Evolutionary conservation across 495 filamentous ascomycete genomes (phyloP).

Genomic region (Podospora anserina): DNA sequence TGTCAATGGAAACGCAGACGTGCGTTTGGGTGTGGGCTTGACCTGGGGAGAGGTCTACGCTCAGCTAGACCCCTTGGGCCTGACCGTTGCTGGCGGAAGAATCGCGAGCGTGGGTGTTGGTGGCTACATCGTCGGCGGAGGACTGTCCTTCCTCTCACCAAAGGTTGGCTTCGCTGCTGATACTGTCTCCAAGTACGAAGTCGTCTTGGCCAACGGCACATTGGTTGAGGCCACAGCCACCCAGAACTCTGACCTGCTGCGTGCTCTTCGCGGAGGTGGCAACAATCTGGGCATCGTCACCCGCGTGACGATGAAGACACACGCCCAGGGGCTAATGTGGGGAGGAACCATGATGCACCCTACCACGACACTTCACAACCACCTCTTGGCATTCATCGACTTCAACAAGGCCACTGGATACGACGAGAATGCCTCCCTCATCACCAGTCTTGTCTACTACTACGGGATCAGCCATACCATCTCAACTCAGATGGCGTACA

Average conservation of each 20-base stretch:
- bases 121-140: slow-evolving; percentile 53
- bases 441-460: background rate
- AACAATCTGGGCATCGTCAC: slow-evolving; percentile 56
- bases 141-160: slow-evolving; percentile 43
- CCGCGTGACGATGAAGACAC: slow-evolving; percentile 33
- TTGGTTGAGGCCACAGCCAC: slow-evolving; percentile 43
- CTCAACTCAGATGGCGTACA: background rate
- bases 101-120: slow-evolving; percentile 48
- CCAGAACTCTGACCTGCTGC: slow-evolving; percentile 46
- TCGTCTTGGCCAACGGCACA: slow-evolving; percentile 46
- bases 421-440: background rate
- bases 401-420: background rate
- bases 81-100: slow-evolving; percentile 32
- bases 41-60: slow-evolving; percentile 42
- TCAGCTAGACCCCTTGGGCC: slow-evolving; percentile 37
- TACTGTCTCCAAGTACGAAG: slow-evolving; percentile 43
- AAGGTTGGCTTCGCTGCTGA: slow-evolving; percentile 43
- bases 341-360: slow-evolving; percentile 13
- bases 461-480: background rate
- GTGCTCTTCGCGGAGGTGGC: slow-evolving; percentile 49
- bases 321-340: slow-evolving; percentile 26
- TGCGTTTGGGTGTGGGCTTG: background rate
- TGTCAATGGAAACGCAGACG: background rate
- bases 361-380: background rate
- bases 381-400: background rate